These are phyloP conservation scores for Trifolium subterraneum DNA, from an alignment of 306 rosid genomes.

Conservation along the genomic window DNA sequence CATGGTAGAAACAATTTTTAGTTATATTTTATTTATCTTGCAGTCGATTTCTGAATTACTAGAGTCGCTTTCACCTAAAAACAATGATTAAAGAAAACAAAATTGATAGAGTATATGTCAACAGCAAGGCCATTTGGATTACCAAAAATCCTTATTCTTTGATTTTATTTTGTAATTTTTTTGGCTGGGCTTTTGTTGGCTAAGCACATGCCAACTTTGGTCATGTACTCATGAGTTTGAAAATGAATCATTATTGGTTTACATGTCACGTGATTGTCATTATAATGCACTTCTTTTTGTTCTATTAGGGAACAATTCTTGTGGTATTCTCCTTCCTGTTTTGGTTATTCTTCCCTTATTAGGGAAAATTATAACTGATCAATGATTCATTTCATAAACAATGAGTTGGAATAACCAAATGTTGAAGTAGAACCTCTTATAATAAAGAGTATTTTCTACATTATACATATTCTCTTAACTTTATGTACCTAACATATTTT, in stretches of 20 bases:
- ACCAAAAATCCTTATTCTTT: neutral
- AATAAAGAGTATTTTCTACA: too few species aligned
- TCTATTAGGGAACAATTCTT: constrained; percentile 13
- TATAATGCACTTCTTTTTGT: constrained; percentile 11
- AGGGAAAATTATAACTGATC: too few species aligned
- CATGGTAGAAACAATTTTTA: too few species aligned
- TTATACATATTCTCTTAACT: too few species aligned
- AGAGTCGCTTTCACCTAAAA: too few species aligned
- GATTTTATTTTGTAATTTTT: constrained; percentile 8
- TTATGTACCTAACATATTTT: too few species aligned
- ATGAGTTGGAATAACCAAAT: too few species aligned
- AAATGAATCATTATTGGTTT: constrained; percentile 37
- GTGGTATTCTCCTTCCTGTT: neutral
- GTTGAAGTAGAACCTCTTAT: too few species aligned
- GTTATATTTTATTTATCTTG: too few species aligned
- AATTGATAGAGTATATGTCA: constrained; percentile 29
- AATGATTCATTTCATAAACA: too few species aligned
- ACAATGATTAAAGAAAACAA: too few species aligned
- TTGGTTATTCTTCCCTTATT: neutral
- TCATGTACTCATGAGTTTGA: constrained; percentile 23
- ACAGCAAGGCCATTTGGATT: constrained; percentile 19
- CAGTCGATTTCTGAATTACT: too few species aligned
- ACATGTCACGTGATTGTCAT: constrained; percentile 48
- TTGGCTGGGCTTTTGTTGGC: constrained; percentile 16
- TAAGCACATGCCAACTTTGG: constrained; percentile 43